These are phyloP conservation scores for Pythium grandisporangium DNA, from an alignment of 352 stramenopile genomes.

Conservation along the genomic window DNA sequence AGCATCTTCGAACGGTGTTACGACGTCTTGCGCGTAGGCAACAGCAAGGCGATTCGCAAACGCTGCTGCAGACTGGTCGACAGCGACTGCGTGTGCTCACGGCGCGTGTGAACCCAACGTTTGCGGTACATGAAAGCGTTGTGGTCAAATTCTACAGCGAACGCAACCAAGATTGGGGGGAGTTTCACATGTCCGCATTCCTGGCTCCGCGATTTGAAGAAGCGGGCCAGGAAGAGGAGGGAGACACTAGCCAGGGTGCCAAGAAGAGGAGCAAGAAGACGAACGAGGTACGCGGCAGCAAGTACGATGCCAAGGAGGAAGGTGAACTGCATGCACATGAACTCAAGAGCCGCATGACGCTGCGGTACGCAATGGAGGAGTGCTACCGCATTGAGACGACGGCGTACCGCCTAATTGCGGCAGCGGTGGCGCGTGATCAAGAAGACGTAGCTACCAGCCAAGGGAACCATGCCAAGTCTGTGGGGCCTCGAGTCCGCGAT, in stretches of 20 bases:
- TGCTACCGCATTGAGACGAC: slow-evolving; percentile 54
- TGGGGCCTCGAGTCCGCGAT: too few relatives aligned
- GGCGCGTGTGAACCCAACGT: slow-evolving; percentile 70
- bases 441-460: not conserved
- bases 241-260: not conserved
- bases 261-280: slow-evolving; percentile 51
- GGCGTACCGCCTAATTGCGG: slow-evolving; percentile 48
- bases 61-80: too few relatives aligned
- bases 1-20: slow-evolving; percentile 40
- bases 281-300: too few relatives aligned
- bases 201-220: slow-evolving; percentile 37
- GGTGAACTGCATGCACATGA: slow-evolving; percentile 31
- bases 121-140: slow-evolving; percentile 43
- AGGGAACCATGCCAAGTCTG: not conserved
- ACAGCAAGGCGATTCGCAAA: too few relatives aligned
- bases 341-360: slow-evolving; percentile 39
- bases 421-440: not conserved
- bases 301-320: too few relatives aligned
- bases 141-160: slow-evolving; percentile 82
- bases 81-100: slow-evolving; percentile 63
- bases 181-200: slow-evolving; percentile 66
- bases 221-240: not conserved
- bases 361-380: slow-evolving; percentile 72
- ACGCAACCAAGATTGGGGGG: slow-evolving; percentile 75
- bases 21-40: slow-evolving; percentile 34